phyloP scores from a whole-genome alignment of 352 stramenopile species.

The Stephanocyclus meneghinianus region DNA sequence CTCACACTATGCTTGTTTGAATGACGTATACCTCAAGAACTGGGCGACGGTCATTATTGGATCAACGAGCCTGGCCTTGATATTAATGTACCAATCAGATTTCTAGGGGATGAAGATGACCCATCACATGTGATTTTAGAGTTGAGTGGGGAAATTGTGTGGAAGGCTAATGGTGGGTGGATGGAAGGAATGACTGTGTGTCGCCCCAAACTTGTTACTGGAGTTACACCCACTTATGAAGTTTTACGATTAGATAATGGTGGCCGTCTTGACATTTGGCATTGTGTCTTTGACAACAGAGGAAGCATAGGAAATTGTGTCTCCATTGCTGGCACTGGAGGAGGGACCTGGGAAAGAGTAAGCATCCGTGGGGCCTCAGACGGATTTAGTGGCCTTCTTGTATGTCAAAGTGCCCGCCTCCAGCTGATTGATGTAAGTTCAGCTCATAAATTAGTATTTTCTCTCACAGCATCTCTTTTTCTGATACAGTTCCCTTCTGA shows the following conservation, averaged over 20 bases:
- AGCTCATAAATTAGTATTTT: not conserved
- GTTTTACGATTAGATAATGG: conserved; percentile 55
- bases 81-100: conserved; percentile 73
- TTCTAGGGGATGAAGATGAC: conserved; percentile 85
- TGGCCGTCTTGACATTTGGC: conserved; percentile 62
- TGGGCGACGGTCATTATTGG: conserved; percentile 87
- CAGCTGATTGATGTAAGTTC: conserved; percentile 56
- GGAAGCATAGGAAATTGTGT: conserved; percentile 57
- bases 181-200: conserved; percentile 82
- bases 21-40: conserved; percentile 48
- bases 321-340: conserved; percentile 26
- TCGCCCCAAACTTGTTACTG: conserved; percentile 66
- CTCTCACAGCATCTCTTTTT: not conserved
- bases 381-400: conserved; percentile 36
- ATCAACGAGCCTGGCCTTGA: conserved; percentile 75
- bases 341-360: conserved; percentile 47
- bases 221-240: conserved; percentile 40
- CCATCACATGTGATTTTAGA: conserved; percentile 84
- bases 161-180: conserved; percentile 68
- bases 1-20: conserved; percentile 17
- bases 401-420: conserved; percentile 36
- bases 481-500: not conserved
- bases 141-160: conserved; percentile 81
- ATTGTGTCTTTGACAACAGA: conserved; percentile 76
- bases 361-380: conserved; percentile 42